These are phyloP conservation scores for Flaveria linearis DNA, from an alignment of 129 eudicot species.

Conservation along the genomic window DNA sequence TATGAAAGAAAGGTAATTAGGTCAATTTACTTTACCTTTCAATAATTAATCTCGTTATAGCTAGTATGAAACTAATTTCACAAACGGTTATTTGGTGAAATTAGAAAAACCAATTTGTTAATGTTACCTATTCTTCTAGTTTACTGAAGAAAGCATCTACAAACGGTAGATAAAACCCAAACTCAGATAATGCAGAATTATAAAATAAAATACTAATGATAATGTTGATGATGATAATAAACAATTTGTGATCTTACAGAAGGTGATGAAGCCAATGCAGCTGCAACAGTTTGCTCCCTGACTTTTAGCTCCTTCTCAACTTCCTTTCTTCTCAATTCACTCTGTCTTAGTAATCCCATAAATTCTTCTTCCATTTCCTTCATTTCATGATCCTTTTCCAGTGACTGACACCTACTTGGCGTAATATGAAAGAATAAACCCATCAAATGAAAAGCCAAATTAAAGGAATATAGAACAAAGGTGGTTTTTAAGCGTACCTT, in stretches of 20 bases:
- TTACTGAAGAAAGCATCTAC: not conserved
- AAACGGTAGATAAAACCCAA: not conserved
- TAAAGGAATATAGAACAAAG: not conserved
- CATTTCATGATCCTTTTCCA: constrained; percentile 79
- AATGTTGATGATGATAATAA: not conserved
- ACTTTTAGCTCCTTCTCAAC: constrained; percentile 81
- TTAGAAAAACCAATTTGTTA: not conserved
- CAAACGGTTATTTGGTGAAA: not conserved
- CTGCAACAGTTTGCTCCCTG: constrained; percentile 64
- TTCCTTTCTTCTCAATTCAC: constrained; percentile 89
- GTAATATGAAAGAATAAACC: not conserved
- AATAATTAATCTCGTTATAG: not conserved
- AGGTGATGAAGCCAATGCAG: constrained; percentile 63
- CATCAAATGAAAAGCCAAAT: not conserved
- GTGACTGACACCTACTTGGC: constrained; percentile 69
- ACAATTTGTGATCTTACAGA: constrained; percentile 44
- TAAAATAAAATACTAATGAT: not conserved
- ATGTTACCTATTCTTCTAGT: not conserved
- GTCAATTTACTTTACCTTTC: not conserved
- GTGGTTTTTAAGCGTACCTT: constrained; percentile 41
- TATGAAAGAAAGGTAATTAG: not conserved
- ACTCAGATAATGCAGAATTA: constrained; percentile 12
- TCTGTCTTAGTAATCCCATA: constrained; percentile 76
- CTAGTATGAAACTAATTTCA: not conserved
- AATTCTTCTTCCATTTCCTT: constrained; percentile 98